Evolutionary conservation across 2,329 filamentous ascomycete species (phyloP), one percentile per base, ranked within the genome.

Genomic region (Xylariaceae sp.): DNA sequence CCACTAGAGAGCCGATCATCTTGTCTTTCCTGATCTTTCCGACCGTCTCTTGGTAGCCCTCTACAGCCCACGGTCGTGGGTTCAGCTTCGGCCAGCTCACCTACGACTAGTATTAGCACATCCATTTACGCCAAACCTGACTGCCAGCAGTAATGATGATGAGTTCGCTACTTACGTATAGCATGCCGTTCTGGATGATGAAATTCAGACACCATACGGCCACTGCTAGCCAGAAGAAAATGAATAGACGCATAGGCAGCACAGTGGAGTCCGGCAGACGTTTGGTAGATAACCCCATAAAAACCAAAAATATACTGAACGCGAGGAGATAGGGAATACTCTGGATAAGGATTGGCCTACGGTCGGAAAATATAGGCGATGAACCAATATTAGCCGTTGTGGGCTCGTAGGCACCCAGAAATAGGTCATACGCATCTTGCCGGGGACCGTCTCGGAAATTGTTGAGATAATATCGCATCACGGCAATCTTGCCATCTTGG

Each of bases 41-140:
- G 61, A 96, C 83, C 49, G 92, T 89, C 64, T 96, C 91, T 64
- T 90, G 85, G 71, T 92, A 95, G 37, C 90, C 90, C 66, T 99
- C 94, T 6, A 84, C 81, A 2, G 90, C 92, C 72, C 88, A 95
- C 2, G 89, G 84, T 15, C 90, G 86, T 10, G 91, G 92, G 70
- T 95, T 95, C 45, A 99, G 82, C 69, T 95, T 96, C 9, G 94
- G 94, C 94, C 95, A 99, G 74, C 96, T 97, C 62, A 96, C 92
- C 91, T 96, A 57, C 42, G 48, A 43, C n/a, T 12, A 2, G 46
- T 46, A 54, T 68, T 54, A 68, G 61, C 51, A 59, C 34, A 44
- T 26, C 12, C 8, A 8, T 32, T 13, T 32, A 16, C 2, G 7
- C 16, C 2, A 37, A 12, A 26, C 26, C 5, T 16, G 16, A n/a